phyloP scores from a whole-genome alignment of 192 early-diverging fungal genomes.

The Backusella sp. region DNA sequence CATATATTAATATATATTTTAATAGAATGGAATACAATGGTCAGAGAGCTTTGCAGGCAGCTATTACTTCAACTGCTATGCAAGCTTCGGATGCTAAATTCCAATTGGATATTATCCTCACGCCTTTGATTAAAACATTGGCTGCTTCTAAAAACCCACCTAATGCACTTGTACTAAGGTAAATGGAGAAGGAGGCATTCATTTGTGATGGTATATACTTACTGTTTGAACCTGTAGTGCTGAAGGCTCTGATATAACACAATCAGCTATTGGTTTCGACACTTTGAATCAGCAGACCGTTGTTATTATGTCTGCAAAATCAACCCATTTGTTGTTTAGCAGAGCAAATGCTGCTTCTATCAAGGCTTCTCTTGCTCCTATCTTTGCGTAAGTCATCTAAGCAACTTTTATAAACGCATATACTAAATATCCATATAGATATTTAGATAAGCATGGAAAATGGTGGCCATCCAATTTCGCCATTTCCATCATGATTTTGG shows the following conservation, averaged over 20 bases:
- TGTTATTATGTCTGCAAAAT: conserved; percentile 12
- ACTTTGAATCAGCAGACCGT: not conserved
- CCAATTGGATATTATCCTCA: conserved; percentile 59
- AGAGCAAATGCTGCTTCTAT: conserved; percentile 15
- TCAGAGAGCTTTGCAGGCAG: conserved; percentile 60
- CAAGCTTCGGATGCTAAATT: conserved; percentile 57
- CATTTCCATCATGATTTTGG: conserved; percentile 18
- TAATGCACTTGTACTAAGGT: conserved; percentile 17
- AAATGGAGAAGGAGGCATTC: not conserved
- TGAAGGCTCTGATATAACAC: not conserved
- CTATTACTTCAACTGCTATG: conserved; percentile 59
- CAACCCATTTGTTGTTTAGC: not conserved
- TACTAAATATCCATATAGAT: conserved; percentile 14
- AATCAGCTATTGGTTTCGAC: conserved; percentile 7
- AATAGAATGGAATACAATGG: conserved; percentile 47
- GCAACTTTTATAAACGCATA: no score
- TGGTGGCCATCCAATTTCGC: conserved; percentile 38
- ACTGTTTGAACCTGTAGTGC: not conserved
- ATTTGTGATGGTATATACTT: no score
- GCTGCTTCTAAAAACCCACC: conserved; percentile 4
- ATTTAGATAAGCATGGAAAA: conserved; percentile 20
- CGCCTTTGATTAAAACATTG: conserved; percentile 43
- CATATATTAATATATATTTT: not conserved
- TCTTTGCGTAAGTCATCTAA: conserved; percentile 3
- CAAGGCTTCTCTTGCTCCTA: conserved; percentile 16